Evolutionary conservation across 2,329 filamentous ascomycete species (phyloP), one percentile per base, ranked within the genome.

Genomic region (Onygena corvina): DNA sequence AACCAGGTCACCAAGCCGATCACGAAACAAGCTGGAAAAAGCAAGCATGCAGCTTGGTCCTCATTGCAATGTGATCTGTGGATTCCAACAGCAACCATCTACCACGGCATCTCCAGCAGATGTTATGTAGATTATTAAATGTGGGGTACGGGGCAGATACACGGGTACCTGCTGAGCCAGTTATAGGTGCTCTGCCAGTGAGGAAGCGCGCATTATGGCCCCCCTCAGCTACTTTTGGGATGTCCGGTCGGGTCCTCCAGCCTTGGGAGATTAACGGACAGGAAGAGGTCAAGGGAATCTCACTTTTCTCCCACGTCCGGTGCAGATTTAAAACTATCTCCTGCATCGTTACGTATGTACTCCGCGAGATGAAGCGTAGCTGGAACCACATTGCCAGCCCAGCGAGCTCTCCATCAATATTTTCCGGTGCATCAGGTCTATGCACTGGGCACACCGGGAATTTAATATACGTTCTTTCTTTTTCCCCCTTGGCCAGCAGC

Each of bases 311-410:
- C 21, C 38, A 20, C 25, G 9, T 21, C 25, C 20, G 4, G 38
- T 42, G 21, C 38, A 27, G 38, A 42, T 42, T 42, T 11, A 42
- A 42, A 42, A 20, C 27, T n/a, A n/a, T 16, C 21, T 6, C 12
- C 21, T 42, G 38, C 38, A 42, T 42, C 21, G 38, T 16, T 42
- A 42, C 20, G 20, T 42, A 25, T 42, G 38, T 42, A 42, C 38
- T 42, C 38, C 38, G 9, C 27, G 38, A 42, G 38, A 20, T 27
- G 38, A 14, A 25, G 11, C 27, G 8, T 42, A 42, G 38, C 38
- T 42, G 38, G 38, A 42, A 42, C 38, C 38, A 42, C 38, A 42
- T 42, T 25, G 21, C 38, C 12, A 42, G 23, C 14, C 7, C 38
- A 42, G 21, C 38, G 21, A 42, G 23, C 14, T 6, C 38, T n/a